Base-by-base conservation (phyloP, 176 grass and related monocot species). In the Olyra latifolia region DNA sequence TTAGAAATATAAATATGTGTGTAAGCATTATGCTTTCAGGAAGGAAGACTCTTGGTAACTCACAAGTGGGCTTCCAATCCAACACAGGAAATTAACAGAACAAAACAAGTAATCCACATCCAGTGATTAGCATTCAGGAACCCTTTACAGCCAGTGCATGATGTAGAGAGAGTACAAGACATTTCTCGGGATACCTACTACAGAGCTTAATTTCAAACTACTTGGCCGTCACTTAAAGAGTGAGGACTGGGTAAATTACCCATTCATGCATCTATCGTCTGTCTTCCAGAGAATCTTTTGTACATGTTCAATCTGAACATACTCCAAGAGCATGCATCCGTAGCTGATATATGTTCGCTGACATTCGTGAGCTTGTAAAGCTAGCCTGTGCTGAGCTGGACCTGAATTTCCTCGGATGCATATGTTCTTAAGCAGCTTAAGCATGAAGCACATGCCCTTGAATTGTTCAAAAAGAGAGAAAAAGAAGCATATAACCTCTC, bases 101-200 rank as follows among this genome's bases (percentile, higher is more conserved):
- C 19, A 52, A 19, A 23, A 50, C 16, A 63, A 45, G 25, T 13
- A 25, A 62, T 19, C 2, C 15, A 6, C 45, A 9, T 62, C 25
- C 27, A 72, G 8, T 40, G 22, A 12, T 25, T 39, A 23, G 3
- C 3, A 60, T 30, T 19, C 23, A 44, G 29, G 47, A 11, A 67
- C 11, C 13, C 52, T 24, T 52, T 17, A 48, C 42, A 72, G 12
- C 28, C 10, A 25, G 23, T 30, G 46, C 20, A 23, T 69, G 66
- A 46, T 69, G 42, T 46, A 30, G 16, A 65, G 38, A 4, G 48
- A 10, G 16, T 14, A 20, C 59, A 75, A 56, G 23, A 75, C 17
- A 66, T 75, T 74, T 83, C 35, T 75, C 23, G 1, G 11, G 2
- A 57, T 71, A 81, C 79, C 79, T 44, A 64, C 57, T 70, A 71